Evolutionary conservation across 208 protist genomes (phyloP).

Genomic region (Trypanosoma cruzi): DNA sequence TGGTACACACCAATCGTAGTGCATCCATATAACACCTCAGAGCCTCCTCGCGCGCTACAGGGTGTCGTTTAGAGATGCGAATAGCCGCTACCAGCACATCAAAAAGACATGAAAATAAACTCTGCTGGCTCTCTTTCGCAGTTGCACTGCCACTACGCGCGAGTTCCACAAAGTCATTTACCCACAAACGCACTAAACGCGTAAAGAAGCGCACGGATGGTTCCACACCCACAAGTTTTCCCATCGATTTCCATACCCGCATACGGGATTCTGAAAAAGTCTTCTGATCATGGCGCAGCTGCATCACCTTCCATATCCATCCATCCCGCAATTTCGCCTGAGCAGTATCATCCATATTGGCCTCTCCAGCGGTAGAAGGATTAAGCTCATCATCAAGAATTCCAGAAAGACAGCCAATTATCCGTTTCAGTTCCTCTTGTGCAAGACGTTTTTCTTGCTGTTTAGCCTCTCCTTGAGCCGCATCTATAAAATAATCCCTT

Average conservation of each 20-base stretch:
- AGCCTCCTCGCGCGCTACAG: slow-evolving; percentile 11
- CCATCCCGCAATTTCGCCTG: slow-evolving; percentile 10
- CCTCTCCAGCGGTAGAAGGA: background rate
- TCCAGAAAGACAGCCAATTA: slow-evolving; percentile 21
- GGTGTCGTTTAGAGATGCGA: slow-evolving; percentile 30
- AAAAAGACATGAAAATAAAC: slow-evolving; percentile 26
- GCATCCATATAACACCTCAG: slow-evolving; percentile 16
- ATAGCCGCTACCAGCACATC: slow-evolving; percentile 19
- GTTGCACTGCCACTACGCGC: background rate
- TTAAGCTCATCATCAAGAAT: slow-evolving; percentile 17
- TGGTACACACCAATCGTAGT: slow-evolving; percentile 24
- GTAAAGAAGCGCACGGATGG: slow-evolving; percentile 13
- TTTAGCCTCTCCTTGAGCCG: background rate
- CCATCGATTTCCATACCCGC: slow-evolving; percentile 27
- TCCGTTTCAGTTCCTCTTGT: background rate
- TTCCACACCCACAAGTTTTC: slow-evolving; percentile 22
- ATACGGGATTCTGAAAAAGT: slow-evolving; percentile 25
- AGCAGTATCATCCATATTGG: background rate
- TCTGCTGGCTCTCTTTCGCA: slow-evolving; percentile 21
- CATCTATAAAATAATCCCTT: background rate
- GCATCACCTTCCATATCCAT: slow-evolving; percentile 36
- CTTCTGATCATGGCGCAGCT: slow-evolving; percentile 21
- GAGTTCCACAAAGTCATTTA: slow-evolving; percentile 22
- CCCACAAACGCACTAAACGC: slow-evolving; percentile 8
- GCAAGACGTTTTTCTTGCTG: background rate